A percentile compares a stretch with the other conserved stretches of the same genome.
phyloP scores from a whole-genome alignment of 2,329 filamentous ascomycete genomes.

The Alternaria brassicae region DNA sequence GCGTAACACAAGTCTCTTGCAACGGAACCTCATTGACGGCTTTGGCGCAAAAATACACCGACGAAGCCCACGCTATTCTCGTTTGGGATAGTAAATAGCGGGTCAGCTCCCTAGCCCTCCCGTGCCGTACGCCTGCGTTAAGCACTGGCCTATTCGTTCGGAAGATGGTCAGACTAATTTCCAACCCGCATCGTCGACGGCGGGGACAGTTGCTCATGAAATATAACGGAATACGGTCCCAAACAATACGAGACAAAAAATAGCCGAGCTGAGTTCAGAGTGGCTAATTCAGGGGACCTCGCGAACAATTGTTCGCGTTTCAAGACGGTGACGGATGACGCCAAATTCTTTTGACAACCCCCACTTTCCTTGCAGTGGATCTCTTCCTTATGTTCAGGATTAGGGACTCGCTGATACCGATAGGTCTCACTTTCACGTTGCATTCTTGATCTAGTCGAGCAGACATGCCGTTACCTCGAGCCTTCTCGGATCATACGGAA shows the following conservation, averaged over 20 bases:
- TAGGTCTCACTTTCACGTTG: neutral
- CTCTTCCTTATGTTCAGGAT: neutral
- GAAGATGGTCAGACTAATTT: no score
- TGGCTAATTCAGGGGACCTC: neutral
- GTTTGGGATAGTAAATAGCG: neutral
- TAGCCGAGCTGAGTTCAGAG: neutral
- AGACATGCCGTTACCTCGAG: neutral
- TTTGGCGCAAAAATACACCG: neutral
- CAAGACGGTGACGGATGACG: neutral
- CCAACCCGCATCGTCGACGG: neutral
- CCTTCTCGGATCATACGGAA: neutral
- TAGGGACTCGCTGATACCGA: neutral
- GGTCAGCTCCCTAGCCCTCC: neutral
- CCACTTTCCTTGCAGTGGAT: neutral
- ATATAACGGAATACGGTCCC: neutral
- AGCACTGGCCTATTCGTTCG: neutral
- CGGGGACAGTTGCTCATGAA: neutral
- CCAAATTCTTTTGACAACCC: neutral
- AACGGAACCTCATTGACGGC: neutral
- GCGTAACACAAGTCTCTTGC: neutral
- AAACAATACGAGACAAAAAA: neutral
- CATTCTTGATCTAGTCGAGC: neutral
- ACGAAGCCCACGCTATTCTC: neutral
- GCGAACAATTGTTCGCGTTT: neutral
- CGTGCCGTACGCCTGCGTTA: neutral